Evolutionary conservation across 257 asterid genomes (phyloP), one percentile per base, ranked within the genome.

Genomic region (Eucommia ulmoides): DNA sequence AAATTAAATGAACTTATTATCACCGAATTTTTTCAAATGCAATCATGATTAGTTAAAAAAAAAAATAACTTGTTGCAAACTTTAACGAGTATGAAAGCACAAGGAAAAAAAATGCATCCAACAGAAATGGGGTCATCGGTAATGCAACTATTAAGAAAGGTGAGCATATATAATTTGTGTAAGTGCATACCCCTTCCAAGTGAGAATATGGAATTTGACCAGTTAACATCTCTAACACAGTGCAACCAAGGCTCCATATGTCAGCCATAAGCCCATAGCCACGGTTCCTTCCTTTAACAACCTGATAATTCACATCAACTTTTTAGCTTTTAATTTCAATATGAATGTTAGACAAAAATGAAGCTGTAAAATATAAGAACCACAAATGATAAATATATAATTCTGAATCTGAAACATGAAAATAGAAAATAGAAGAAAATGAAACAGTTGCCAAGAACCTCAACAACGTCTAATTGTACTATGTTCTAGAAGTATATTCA

Each of bases 171-270:
- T 35, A 9, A 35, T 9, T 35, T 35, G 1, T 3, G 19, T 16
- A 2, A 2, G 15, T 42, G 14, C 71, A 44, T 78, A 74, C 86
- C 80, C 83, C 78, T 69, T 78, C 87, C 71, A 78, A 62, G 63
- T 66, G 80, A 55, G 87, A 78, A 69, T 78, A 78, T 23, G 87
- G 87, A 62, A 78, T 55, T 64, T 67, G 75, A 55, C 87, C 68
- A 9, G 83, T 75, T 33, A 78, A 59, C 87, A 78, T 78, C 65
- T 78, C 87, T 68, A 78, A 65, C 35, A 78, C 87, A 18, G 83
- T 74, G 71, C 87, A 78, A 19, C 87, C 87, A 41, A 78, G 80
- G 64, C 83, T 74, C 87, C 83, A 78, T 58, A 78, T 78, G 51
- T 78, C 87, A 58, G 87, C 87, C 46, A 76, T 63, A 45, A 50